Percentiles rank a stretch among this genome's conserved stretches.
These are phyloP conservation scores for Botrytis aclada DNA, from an alignment of 2,329 filamentous ascomycete species.

Conservation along the genomic window DNA sequence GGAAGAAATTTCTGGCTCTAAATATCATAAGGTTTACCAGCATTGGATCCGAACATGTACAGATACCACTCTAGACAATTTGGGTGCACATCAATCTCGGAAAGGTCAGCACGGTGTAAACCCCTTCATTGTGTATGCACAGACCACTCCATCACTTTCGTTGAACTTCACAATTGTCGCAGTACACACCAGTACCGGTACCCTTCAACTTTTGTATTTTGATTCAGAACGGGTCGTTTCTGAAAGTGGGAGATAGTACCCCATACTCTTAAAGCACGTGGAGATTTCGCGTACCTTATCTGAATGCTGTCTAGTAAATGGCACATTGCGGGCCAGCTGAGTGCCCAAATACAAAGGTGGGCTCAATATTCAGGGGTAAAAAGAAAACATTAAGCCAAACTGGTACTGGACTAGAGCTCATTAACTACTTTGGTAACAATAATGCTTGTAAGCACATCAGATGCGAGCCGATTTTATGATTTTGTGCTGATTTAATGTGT, in stretches of 20 bases:
- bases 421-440: not conserved
- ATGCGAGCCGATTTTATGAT: not conserved
- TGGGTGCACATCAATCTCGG: not conserved
- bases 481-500: not conserved
- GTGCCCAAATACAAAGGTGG: not conserved
- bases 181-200: not conserved
- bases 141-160: not conserved
- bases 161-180: not conserved
- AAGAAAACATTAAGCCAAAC: not conserved
- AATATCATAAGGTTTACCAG: not conserved
- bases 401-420: not conserved
- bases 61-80: not conserved
- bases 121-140: not conserved
- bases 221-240: no score
- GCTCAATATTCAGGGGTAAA: not conserved
- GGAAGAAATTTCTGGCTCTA: not conserved
- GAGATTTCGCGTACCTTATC: not conserved
- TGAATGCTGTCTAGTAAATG: not conserved
- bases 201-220: not conserved
- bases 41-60: not conserved
- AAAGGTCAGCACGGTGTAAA: not conserved
- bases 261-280: not conserved
- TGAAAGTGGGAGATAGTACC: not conserved
- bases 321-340: conserved; percentile 1
- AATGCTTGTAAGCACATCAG: not conserved